Base-by-base conservation (phyloP, 2,329 filamentous ascomycete species). In the Colletotrichum spaethianum region DNA sequence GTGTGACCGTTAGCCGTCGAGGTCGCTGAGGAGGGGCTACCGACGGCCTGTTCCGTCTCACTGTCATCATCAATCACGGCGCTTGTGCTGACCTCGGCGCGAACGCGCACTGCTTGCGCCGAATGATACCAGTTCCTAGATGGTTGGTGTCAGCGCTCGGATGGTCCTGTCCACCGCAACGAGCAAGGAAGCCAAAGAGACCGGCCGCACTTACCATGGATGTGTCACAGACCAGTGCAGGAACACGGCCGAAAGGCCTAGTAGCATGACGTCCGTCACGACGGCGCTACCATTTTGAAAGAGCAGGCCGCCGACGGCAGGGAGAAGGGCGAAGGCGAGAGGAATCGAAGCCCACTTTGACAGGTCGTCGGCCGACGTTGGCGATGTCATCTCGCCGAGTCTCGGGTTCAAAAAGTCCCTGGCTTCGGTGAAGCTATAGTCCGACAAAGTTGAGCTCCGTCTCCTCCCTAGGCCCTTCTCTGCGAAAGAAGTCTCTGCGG, bases 151-250 rank as follows among this genome's bases (percentile, higher is more conserved):
- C 48, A 73, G 72, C 46, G 42, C 60, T 48, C 50, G 56, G 40
- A 46, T 67, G 74, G 60, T 56, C n/a, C 55, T 70, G 55, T 63
- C 23, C 57, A 42, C 44, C 26, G 18, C 18, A 11, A 11, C 14
- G 33, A 48, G 23, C 59, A 23, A 48, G 57, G 31, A 46, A 38
- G 36, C 16, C 38, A 67, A 44, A 44, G 38, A 48, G 40, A 20
- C 1, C 4, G n/a, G 56, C 11, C 28, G 4, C 53, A 76, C 88
- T 79, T 85, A 95, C 95, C 96, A 98, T 76, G 96, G 96, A 75
- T 96, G 86, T 67, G 94, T 92, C 53, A 98, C 93, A 60, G 94
- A 95, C 94, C 95, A 98, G 80, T 98, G 95, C 73, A 98, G 85
- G 78, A 98, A 97, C 55, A 98, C 88, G 5, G 93, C 94, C 2